Percentiles rank a stretch among this genome's conserved stretches.
phyloP scores from a whole-genome alignment of 179 eudicot species.

The Beta lomatogona region DNA sequence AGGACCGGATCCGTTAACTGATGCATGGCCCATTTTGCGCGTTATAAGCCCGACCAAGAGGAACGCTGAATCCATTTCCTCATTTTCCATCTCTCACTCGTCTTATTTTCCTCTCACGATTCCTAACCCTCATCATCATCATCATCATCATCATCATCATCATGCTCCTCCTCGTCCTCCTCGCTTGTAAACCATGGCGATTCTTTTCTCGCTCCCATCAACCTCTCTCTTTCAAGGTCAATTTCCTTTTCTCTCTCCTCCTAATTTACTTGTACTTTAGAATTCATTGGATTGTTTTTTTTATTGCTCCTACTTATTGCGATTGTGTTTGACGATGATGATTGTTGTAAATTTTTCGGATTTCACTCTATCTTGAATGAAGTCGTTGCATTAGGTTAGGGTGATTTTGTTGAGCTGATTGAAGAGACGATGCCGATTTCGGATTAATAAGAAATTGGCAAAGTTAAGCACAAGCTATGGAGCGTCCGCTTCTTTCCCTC shows the following conservation, averaged over 20 bases:
- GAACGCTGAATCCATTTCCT: too few relatives aligned
- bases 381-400: not conserved
- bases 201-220: constrained; percentile 42
- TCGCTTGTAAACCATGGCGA: constrained; percentile 92
- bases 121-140: constrained; percentile 26
- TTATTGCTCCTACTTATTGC: not conserved
- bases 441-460: too few relatives aligned
- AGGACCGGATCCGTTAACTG: too few relatives aligned
- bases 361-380: not conserved
- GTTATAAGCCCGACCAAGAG: too few relatives aligned
- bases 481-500: too few relatives aligned
- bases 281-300: not conserved
- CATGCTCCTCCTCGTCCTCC: constrained; percentile 50
- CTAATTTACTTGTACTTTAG: not conserved
- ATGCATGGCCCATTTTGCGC: too few relatives aligned
- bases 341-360: not conserved
- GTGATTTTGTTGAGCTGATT: not conserved
- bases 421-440: not conserved
- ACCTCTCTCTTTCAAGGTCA: constrained; percentile 56
- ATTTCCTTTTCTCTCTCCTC: not conserved
- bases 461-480: too few relatives aligned
- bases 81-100: too few relatives aligned
- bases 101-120: too few relatives aligned
- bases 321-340: not conserved
- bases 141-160: constrained; percentile 39